phyloP scores from a whole-genome alignment of 305 asterid species.

The Solanum hybrid region DNA sequence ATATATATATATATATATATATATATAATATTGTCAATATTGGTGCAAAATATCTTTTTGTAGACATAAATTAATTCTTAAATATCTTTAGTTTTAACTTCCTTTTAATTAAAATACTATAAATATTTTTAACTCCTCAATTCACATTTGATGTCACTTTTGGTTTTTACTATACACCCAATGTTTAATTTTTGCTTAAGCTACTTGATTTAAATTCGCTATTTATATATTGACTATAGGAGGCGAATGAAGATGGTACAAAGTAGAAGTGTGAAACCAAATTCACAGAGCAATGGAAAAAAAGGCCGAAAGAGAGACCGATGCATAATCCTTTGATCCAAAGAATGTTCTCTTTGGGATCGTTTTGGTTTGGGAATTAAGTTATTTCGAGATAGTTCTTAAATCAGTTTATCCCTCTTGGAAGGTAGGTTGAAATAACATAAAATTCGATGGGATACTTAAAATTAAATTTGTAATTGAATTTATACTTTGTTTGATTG shows the following conservation, averaged over 20 bases:
- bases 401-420: rapidly evolving
- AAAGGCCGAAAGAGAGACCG: background rate
- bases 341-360: background rate
- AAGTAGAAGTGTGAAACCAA: background rate
- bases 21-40: no score
- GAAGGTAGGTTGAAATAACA: background rate
- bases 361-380: background rate
- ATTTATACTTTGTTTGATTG: background rate
- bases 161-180: background rate
- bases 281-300: background rate
- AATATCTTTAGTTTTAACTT: no score
- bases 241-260: background rate
- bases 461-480: background rate
- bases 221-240: background rate
- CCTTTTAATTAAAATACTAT: background rate
- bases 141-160: background rate
- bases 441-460: background rate
- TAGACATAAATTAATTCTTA: no score
- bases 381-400: background rate
- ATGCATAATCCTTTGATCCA: background rate
- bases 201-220: rapidly evolving
- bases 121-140: background rate
- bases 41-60: no score
- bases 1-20: no score
- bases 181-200: background rate